Percentiles rank a stretch among this genome's conserved stretches.
Evolutionary conservation across 2,329 filamentous ascomycete species (phyloP).

Genomic region (Aulographum hederae): DNA sequence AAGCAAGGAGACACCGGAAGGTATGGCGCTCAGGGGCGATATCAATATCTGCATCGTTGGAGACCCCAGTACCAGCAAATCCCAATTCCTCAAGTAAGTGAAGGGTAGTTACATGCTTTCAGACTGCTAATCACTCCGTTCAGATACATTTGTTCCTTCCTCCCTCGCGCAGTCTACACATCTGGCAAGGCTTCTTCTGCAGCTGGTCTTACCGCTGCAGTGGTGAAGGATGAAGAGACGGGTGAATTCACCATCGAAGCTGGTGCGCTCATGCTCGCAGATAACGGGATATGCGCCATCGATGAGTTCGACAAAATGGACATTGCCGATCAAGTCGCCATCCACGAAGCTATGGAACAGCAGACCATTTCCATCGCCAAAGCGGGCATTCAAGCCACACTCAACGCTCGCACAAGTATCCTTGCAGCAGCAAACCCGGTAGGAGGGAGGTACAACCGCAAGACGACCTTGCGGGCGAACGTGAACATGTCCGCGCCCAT

Average conservation of each 20-base stretch:
- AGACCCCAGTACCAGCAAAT: slow-evolving; percentile 92
- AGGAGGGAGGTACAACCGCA: slow-evolving; percentile 91
- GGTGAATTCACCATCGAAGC: slow-evolving; percentile 98
- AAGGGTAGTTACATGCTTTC: not conserved
- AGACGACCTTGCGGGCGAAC: slow-evolving; percentile 79
- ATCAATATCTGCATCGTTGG: slow-evolving; percentile 98
- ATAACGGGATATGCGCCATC: slow-evolving; percentile 95
- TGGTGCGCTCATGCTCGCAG: slow-evolving; percentile 88
- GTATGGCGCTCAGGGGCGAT: slow-evolving; percentile 88
- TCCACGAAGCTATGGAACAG: slow-evolving; percentile 99
- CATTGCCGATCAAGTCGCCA: slow-evolving; percentile 87
- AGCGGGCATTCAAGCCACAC: slow-evolving; percentile 90
- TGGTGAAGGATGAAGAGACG: slow-evolving; percentile 95
- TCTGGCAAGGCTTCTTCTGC: slow-evolving; percentile 95
- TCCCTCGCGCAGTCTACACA: slow-evolving; percentile 93
- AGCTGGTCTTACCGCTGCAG: slow-evolving; percentile 89
- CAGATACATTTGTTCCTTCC: slow-evolving; percentile 83
- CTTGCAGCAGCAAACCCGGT: slow-evolving; percentile 93
- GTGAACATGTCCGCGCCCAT: slow-evolving; percentile 98
- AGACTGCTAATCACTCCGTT: not conserved
- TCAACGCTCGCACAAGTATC: slow-evolving; percentile 90
- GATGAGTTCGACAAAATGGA: slow-evolving; percentile 99
- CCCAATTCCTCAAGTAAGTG: slow-evolving; percentile 73
- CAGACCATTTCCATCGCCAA: slow-evolving; percentile 99
- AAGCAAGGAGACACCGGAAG: slow-evolving; percentile 76